These are phyloP conservation scores for Kwoniella heveanensis DNA, from an alignment of 768 basidiomycete species.

Conservation along the genomic window DNA sequence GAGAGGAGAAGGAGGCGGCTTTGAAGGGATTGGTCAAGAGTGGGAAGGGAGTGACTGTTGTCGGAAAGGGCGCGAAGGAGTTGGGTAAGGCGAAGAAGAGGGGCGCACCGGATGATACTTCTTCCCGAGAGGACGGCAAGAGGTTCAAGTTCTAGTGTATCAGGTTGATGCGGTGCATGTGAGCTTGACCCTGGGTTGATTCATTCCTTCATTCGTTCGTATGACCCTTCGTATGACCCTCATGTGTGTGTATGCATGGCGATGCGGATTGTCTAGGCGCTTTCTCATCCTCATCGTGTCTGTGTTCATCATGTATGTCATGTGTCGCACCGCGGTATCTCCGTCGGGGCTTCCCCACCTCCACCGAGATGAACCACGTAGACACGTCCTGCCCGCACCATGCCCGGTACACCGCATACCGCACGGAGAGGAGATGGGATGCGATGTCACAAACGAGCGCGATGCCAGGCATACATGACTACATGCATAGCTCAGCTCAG, in stretches of 20 bases:
- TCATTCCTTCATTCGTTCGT: too few relatives aligned
- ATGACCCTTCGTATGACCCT: too few relatives aligned
- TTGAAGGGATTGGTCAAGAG: conserved; percentile 79
- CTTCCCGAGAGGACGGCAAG: conserved; percentile 37
- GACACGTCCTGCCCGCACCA: conserved; percentile 6
- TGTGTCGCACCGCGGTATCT: neutral
- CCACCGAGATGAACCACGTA: conserved; percentile 22
- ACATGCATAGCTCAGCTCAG: neutral
- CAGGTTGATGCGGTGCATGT: too few relatives aligned
- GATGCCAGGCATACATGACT: neutral
- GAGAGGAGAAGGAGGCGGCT: conserved; percentile 83
- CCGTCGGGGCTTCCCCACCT: conserved; percentile 13
- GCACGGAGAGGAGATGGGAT: neutral
- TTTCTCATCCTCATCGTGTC: neutral
- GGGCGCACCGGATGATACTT: conserved; percentile 13
- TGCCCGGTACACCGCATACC: neutral
- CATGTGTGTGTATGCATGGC: conserved; percentile 22
- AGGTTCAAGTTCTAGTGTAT: conserved; percentile 42
- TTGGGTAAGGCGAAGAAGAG: conserved; percentile 34
- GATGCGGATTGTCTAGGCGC: too few relatives aligned
- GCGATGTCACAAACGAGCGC: neutral
- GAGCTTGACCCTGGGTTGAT: too few relatives aligned
- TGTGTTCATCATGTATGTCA: too few relatives aligned
- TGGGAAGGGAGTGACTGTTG: conserved; percentile 58
- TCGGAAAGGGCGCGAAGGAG: conserved; percentile 51